Evolutionary conservation across 176 grass and related monocot species (phyloP).

Genomic region (Bonia amplexicaulis): DNA sequence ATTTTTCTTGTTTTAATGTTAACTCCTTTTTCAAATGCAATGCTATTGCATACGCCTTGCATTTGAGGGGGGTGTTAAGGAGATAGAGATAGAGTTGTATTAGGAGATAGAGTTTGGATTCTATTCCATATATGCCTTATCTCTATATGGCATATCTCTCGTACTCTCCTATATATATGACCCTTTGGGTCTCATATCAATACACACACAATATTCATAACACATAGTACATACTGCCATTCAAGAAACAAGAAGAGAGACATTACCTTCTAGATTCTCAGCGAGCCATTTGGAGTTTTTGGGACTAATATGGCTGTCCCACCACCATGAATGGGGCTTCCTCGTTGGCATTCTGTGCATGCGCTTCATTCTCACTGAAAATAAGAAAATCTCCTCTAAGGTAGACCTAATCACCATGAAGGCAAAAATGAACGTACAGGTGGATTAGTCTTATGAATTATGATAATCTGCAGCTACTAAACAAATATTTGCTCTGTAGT

Average conservation of each 20-base stretch:
- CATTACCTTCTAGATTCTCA: slow-evolving; percentile 80
- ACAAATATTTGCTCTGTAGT: background rate
- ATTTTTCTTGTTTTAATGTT: too few species aligned
- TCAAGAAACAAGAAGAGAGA: background rate
- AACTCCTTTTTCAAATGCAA: too few species aligned
- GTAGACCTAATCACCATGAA: slow-evolving; percentile 26
- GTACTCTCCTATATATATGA: too few species aligned
- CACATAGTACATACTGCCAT: background rate
- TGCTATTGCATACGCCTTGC: too few species aligned
- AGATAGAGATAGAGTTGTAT: too few species aligned
- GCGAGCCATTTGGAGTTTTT: slow-evolving; percentile 91
- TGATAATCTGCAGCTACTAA: background rate
- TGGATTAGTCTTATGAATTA: background rate
- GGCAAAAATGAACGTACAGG: slow-evolving; percentile 2
- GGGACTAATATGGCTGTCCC: slow-evolving; percentile 87
- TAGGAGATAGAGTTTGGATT: too few species aligned
- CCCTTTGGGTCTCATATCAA: too few species aligned
- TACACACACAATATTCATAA: too few species aligned
- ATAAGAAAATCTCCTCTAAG: background rate
- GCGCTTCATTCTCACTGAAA: slow-evolving; percentile 49
- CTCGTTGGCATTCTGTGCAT: slow-evolving; percentile 70
- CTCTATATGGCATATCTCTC: too few species aligned
- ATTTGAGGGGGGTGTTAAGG: too few species aligned
- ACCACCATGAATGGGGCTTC: slow-evolving; percentile 96
- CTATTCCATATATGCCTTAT: too few species aligned